A percentile compares a stretch with the other conserved stretches of the same genome.
phyloP scores from a whole-genome alignment of 2,329 filamentous ascomycete genomes.

The Ophiocordyceps robertsii region DNA sequence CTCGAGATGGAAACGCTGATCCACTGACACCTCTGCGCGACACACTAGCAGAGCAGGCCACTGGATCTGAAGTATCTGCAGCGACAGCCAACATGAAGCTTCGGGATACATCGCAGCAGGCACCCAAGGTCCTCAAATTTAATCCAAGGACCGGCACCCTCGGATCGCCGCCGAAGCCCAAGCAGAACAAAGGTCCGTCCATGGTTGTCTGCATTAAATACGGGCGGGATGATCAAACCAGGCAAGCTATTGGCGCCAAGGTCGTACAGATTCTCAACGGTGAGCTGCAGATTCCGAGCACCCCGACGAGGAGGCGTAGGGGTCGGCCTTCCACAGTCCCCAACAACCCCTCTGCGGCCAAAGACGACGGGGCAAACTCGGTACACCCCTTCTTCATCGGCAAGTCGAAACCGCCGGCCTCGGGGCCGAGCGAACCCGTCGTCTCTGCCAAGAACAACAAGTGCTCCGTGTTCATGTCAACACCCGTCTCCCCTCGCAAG shows the following conservation, averaged over 20 bases:
- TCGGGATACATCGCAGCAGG: slow-evolving; percentile 3
- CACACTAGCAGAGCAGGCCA: not conserved
- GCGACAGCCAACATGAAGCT: not conserved
- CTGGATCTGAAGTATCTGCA: not conserved
- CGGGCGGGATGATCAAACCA: slow-evolving; percentile 30
- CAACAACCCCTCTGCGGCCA: slow-evolving; percentile 2
- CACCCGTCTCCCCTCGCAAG: slow-evolving; percentile 37
- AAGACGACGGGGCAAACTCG: slow-evolving; percentile 12
- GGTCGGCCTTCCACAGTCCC: not conserved
- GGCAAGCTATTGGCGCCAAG: slow-evolving; percentile 37
- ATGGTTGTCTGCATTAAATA: slow-evolving; percentile 47
- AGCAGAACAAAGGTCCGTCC: slow-evolving; percentile 20
- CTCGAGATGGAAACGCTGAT: not conserved
- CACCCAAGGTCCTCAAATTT: slow-evolving; percentile 38
- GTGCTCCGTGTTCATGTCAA: slow-evolving; percentile 35
- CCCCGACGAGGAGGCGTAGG: slow-evolving; percentile 7
- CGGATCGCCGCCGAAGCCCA: slow-evolving; percentile 45
- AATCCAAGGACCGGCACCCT: slow-evolving; percentile 49
- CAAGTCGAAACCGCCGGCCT: slow-evolving; percentile 16
- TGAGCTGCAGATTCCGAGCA: slow-evolving; percentile 11
- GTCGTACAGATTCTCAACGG: slow-evolving; percentile 49
- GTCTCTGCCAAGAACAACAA: slow-evolving; percentile 11
- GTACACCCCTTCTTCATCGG: slow-evolving; percentile 30
- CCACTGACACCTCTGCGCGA: no score
- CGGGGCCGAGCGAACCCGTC: slow-evolving; percentile 9